A percentile compares a stretch with the other conserved stretches of the same genome.
Conservation (phyloP, 805 yeast genomes). For the Yarrowia sp. region DNA sequence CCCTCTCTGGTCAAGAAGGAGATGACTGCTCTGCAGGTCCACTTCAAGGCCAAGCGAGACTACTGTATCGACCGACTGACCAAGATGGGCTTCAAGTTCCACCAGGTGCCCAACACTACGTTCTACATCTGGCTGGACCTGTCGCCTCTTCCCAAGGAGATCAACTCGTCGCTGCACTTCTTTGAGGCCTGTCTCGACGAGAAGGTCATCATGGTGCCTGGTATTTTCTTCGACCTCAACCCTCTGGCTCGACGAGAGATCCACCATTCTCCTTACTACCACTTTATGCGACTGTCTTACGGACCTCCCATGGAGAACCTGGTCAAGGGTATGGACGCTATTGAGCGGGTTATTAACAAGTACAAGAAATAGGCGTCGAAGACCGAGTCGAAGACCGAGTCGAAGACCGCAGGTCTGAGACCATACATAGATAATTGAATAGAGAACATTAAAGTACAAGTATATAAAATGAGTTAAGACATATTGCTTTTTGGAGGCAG, state of each 20-base stretch:
- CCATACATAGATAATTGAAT: neutral
- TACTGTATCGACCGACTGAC: constrained; percentile 50
- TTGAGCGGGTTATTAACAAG: constrained; percentile 45
- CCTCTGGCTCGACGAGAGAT: constrained; percentile 50
- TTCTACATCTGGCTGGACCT: constrained; percentile 61
- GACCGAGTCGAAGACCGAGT: too few relatives aligned
- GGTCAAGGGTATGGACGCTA: constrained; percentile 61
- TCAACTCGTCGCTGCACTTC: constrained; percentile 57
- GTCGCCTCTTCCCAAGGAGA: constrained; percentile 53
- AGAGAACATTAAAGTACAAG: neutral
- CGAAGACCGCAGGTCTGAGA: too few relatives aligned
- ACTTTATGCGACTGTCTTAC: constrained; percentile 56
- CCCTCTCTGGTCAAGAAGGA: constrained; percentile 51
- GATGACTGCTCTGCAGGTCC: constrained; percentile 57
- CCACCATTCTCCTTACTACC: constrained; percentile 59
- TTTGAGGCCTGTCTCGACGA: constrained; percentile 63
- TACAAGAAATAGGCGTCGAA: constrained; percentile 5
- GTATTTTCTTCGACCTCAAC: constrained; percentile 59
- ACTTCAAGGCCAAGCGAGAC: constrained; percentile 57
- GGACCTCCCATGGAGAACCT: constrained; percentile 56
- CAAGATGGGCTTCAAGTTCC: constrained; percentile 55
- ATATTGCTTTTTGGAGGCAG: too few relatives aligned
- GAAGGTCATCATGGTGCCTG: constrained; percentile 59
- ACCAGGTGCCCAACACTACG: constrained; percentile 54
- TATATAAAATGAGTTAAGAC: too few relatives aligned